These are phyloP conservation scores for Cytospora mali DNA, from an alignment of 2,329 filamentous ascomycete genomes.

Conservation along the genomic window DNA sequence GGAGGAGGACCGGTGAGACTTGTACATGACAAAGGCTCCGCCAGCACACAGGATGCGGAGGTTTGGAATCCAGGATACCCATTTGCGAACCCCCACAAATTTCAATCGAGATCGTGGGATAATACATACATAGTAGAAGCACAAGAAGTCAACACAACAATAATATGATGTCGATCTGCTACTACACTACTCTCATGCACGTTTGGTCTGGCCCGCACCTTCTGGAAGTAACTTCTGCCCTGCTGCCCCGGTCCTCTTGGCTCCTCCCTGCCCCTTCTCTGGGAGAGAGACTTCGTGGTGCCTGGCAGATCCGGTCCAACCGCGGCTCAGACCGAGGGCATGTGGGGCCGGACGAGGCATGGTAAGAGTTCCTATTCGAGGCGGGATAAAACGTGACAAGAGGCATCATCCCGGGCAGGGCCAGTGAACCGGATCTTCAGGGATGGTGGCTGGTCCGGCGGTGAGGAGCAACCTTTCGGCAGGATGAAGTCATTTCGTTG, in stretches of 20 bases:
- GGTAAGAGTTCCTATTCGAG: constrained; percentile 22
- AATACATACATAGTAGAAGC: not conserved
- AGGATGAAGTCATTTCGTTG: no score
- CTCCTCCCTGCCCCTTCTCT: constrained; percentile 6
- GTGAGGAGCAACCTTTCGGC: constrained; percentile 6
- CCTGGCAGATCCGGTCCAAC: constrained; percentile 21
- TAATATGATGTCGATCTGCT: constrained; percentile 12
- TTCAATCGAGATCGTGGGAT: constrained; percentile 17
- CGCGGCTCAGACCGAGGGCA: constrained; percentile 25
- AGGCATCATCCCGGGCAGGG: constrained; percentile 11
- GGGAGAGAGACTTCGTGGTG: not conserved
- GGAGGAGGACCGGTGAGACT: not conserved
- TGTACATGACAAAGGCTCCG: not conserved
- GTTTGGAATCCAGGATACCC: constrained; percentile 16
- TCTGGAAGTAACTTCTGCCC: constrained; percentile 7
- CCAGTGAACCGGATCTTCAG: constrained; percentile 9
- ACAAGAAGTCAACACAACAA: constrained; percentile 2
- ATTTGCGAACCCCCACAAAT: constrained; percentile 17
- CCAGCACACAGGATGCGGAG: constrained; percentile 10
- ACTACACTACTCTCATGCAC: not conserved
- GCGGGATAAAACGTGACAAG: constrained; percentile 13
- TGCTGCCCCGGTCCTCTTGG: constrained; percentile 3
- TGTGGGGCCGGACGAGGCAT: constrained; percentile 17
- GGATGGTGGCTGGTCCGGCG: constrained; percentile 15
- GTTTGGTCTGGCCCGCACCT: constrained; percentile 3